Conservation (phyloP, 179 eudicot species). For the Silene coronaria region DNA sequence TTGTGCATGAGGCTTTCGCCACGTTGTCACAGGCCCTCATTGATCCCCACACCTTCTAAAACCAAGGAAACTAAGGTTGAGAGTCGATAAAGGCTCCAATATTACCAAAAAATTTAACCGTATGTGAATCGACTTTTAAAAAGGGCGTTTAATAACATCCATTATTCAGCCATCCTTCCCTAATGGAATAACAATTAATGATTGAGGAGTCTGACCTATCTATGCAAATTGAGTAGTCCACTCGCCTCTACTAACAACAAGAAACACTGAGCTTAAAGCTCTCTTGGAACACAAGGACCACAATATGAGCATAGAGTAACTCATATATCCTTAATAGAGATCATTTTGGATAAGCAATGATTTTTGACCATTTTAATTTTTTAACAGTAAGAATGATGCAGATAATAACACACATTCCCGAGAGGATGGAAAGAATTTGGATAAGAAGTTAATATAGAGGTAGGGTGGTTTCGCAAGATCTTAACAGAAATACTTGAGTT, state of each 20-base stretch:
- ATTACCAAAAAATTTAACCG: neutral
- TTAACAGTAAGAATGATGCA: neutral
- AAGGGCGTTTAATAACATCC: neutral
- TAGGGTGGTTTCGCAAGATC: neutral
- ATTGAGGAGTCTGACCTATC: neutral
- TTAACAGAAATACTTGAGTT: neutral
- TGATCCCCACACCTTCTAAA: too few relatives aligned
- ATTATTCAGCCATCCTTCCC: neutral
- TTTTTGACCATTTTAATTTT: neutral
- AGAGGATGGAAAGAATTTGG: neutral
- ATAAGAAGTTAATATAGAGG: neutral
- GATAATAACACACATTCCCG: neutral
- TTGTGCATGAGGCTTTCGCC: too few relatives aligned
- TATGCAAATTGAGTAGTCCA: neutral
- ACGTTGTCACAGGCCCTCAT: too few relatives aligned
- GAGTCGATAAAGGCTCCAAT: neutral
- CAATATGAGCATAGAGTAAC: too few relatives aligned
- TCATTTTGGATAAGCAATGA: neutral
- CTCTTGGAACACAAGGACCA: neutral
- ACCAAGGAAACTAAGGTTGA: too few relatives aligned
- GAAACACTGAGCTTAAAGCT: neutral
- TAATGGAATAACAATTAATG: neutral
- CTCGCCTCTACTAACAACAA: neutral
- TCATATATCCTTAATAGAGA: neutral
- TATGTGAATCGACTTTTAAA: neutral